Percentiles rank a stretch among this genome's conserved stretches.
Conservation (phyloP, 2,329 filamentous ascomycete species). For the Plectosphaerella plurivora region DNA sequence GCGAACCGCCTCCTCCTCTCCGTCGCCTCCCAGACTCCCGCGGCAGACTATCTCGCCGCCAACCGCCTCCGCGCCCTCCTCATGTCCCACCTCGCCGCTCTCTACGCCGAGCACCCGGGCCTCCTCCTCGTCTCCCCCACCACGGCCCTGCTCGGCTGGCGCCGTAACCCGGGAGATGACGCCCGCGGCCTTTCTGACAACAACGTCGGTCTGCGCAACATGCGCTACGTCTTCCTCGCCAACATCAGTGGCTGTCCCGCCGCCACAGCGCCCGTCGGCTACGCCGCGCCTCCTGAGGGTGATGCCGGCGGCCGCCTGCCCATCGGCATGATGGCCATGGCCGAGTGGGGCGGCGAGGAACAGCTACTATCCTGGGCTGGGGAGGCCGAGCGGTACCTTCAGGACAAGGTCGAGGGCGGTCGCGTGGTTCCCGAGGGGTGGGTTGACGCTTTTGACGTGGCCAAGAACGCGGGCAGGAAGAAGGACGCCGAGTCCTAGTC, state of each 20-base stretch:
- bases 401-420: conserved; percentile 40
- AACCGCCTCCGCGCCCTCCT: conserved; percentile 70
- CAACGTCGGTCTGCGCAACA: conserved; percentile 68
- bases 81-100: conserved; percentile 71
- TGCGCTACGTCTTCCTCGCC: conserved; percentile 82
- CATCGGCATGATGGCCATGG: conserved; percentile 59
- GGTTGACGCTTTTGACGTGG: conserved; percentile 50
- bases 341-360: conserved; percentile 65
- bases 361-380: conserved; percentile 55
- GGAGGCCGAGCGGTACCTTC: conserved; percentile 52
- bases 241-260: conserved; percentile 79
- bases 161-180: conserved; percentile 51
- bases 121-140: conserved; percentile 78
- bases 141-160: conserved; percentile 71
- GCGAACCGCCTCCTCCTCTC: conserved; percentile 68
- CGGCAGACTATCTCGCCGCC: conserved; percentile 66
- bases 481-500: too few relatives aligned
- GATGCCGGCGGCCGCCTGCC: conserved; percentile 48
- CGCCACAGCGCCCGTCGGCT: conserved; percentile 71
- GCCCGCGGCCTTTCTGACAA: conserved; percentile 71
- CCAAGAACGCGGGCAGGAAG: conserved; percentile 14
- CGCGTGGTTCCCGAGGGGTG: conserved; percentile 48
- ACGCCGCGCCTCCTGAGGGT: conserved; percentile 52
- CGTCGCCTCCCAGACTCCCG: conserved; percentile 59
- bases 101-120: conserved; percentile 68